phyloP scores from a whole-genome alignment of 352 stramenopile species.

The Pythium sukuiense region DNA sequence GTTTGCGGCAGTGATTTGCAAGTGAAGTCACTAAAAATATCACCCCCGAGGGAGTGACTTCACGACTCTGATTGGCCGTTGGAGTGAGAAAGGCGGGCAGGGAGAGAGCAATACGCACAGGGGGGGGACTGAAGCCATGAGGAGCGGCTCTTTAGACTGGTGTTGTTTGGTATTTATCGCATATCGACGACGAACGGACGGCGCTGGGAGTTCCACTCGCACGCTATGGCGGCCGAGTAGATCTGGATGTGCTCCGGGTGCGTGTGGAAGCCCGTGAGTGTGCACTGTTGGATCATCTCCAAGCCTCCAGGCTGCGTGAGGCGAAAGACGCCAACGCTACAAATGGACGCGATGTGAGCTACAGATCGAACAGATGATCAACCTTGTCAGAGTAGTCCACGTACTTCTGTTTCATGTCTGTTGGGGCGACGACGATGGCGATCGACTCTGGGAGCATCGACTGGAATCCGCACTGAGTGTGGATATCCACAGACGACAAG shows the following conservation, averaged over 20 bases:
- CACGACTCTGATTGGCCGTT: too few relatives aligned
- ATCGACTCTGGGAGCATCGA: slow-evolving; percentile 88
- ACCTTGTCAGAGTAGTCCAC: neutral
- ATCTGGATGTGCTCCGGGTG: slow-evolving; percentile 77
- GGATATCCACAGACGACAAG: slow-evolving; percentile 87
- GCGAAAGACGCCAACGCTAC: slow-evolving; percentile 83
- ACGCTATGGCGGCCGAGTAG: slow-evolving; percentile 78
- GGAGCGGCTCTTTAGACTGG: too few relatives aligned
- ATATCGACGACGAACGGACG: slow-evolving; percentile 66
- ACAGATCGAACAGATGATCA: slow-evolving; percentile 62
- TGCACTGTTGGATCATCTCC: slow-evolving; percentile 89
- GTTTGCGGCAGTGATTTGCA: neutral
- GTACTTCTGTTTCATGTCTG: slow-evolving; percentile 64
- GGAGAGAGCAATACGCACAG: too few relatives aligned
- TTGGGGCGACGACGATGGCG: slow-evolving; percentile 85
- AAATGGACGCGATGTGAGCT: slow-evolving; percentile 6
- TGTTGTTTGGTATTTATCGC: slow-evolving; percentile 32
- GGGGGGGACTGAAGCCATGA: too few relatives aligned
- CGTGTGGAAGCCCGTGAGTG: slow-evolving; percentile 82
- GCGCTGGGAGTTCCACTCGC: slow-evolving; percentile 52
- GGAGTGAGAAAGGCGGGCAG: too few relatives aligned
- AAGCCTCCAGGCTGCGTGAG: slow-evolving; percentile 76
- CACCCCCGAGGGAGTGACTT: neutral
- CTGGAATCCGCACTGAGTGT: slow-evolving; percentile 91
- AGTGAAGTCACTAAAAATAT: neutral